A percentile compares a stretch with the other conserved stretches of the same genome.
Conservation (phyloP, 2,329 filamentous ascomycete genomes). For the Botryosphaeria agaves region DNA sequence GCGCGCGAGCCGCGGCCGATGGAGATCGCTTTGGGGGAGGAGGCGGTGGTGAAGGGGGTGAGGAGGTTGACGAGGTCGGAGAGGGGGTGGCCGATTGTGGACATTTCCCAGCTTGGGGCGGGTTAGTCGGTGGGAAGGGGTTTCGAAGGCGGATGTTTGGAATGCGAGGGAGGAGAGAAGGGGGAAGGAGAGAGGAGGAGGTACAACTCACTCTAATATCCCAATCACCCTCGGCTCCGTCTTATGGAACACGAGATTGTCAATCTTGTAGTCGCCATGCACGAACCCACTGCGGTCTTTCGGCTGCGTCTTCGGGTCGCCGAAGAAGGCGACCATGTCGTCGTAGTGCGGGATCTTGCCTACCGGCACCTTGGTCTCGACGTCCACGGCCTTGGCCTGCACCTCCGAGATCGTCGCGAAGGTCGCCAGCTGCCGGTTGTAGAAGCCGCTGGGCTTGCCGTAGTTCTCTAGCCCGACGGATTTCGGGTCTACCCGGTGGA, state of each 20-base stretch:
- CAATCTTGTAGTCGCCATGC: slow-evolving; percentile 89
- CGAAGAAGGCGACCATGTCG: slow-evolving; percentile 66
- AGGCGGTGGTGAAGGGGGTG: slow-evolving; percentile 24
- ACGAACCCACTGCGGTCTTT: slow-evolving; percentile 63
- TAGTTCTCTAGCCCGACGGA: slow-evolving; percentile 53
- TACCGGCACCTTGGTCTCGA: slow-evolving; percentile 59
- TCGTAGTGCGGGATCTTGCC: slow-evolving; percentile 72
- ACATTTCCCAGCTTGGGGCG: slow-evolving; percentile 65
- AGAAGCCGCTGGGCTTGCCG: slow-evolving; percentile 63
- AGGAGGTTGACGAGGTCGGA: slow-evolving; percentile 76
- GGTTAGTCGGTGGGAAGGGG: too few relatives aligned
- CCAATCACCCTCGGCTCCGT: slow-evolving; percentile 79
- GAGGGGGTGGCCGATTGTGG: slow-evolving; percentile 88
- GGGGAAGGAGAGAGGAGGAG: too few relatives aligned
- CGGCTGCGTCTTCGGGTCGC: slow-evolving; percentile 50
- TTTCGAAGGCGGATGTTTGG: too few relatives aligned
- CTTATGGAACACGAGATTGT: slow-evolving; percentile 55
- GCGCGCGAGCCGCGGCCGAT: slow-evolving; percentile 24
- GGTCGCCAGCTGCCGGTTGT: slow-evolving; percentile 69
- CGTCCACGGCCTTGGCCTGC: slow-evolving; percentile 59
- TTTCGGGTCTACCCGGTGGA: slow-evolving; percentile 57
- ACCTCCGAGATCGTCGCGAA: slow-evolving; percentile 62
- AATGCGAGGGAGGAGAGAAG: too few relatives aligned
- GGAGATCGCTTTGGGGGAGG: slow-evolving; percentile 16
- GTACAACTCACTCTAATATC: slow-evolving; percentile 64